These are phyloP conservation scores for Nicotiana attenuata DNA, from an alignment of 257 asterid species.

Conservation along the genomic window DNA sequence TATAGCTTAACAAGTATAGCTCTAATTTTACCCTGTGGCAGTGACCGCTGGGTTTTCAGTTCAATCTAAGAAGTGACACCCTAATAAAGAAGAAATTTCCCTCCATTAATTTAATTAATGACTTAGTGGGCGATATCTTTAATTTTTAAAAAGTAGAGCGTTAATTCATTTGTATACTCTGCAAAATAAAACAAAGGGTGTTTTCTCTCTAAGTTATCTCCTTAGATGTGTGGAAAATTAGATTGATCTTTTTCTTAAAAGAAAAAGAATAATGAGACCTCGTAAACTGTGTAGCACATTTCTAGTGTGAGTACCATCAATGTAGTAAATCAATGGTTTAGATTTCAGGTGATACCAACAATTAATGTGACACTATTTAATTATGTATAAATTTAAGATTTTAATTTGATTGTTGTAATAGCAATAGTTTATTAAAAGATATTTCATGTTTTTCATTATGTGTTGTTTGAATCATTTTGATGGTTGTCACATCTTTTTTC, in stretches of 20 bases:
- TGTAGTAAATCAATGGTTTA: neutral
- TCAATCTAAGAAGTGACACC: no score
- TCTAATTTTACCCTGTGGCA: no score
- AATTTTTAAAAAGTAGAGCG: neutral
- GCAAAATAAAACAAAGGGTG: neutral
- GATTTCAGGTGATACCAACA: neutral
- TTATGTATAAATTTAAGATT: neutral
- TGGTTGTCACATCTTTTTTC: no score
- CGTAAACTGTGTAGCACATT: neutral
- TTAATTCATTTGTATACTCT: neutral
- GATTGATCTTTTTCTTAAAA: neutral
- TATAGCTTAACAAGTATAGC: no score
- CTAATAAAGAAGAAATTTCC: neutral
- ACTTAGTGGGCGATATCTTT: neutral
- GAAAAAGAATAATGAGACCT: neutral
- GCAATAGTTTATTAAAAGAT: neutral
- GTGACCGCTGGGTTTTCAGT: no score
- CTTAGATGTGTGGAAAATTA: no score
- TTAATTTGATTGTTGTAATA: neutral
- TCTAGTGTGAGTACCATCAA: neutral
- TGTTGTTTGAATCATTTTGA: no score
- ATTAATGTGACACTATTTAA: neutral
- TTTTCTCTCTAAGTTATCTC: neutral
- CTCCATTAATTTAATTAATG: neutral
- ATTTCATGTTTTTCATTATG: no score